Evolutionary conservation across 148 eudicot genomes (phyloP), one percentile per base, ranked within the genome.

Genomic region (Vaccinium myrtillus): DNA sequence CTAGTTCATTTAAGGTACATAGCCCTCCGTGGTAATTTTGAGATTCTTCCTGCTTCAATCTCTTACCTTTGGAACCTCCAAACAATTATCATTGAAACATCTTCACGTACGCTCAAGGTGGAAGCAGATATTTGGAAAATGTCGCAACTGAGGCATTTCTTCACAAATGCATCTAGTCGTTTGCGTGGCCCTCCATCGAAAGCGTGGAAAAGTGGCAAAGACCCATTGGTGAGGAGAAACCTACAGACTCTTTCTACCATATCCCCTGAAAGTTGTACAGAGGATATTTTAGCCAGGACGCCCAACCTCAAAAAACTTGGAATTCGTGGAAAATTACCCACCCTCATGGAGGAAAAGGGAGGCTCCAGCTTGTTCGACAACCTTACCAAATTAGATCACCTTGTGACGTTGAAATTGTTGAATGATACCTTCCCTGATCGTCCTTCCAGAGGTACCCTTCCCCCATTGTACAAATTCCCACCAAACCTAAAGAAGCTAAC

Each of bases 71-170:
- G 88, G 90, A 87, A 90, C 77, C 56, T 90, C 11, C 90, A 88
- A 70, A 90, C 90, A 27, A 82, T 90, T 4, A 81, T 90, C 1
- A 50, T 90, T 7, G 81, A 86, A 13, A 87, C 91, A 30, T 84
- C 89, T 8, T 46, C 49, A 0, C 88, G 88, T 36, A 78, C 77
- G 21, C 81, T 90, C 23, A 85, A 90, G 14, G 74, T 89, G 15
- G 53, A 84, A 63, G 89, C 85, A 16, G 89, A 89, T 75, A 59
- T 89, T 56, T 90, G 91, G 91, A 90, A 86, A 82, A 84, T 90
- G 88, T 65, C 67, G 36, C 90, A 90, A 54, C 65, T 90, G 21
- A 87, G 91, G 78, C 90, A 90, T 78, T 36, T 90, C 1, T 75
- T 84, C 10, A 86, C 87, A 46, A 87, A 74, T 63, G 88, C 85